These are phyloP conservation scores for Leccinum pellstonianum DNA, from an alignment of 768 basidiomycete species.

Conservation along the genomic window DNA sequence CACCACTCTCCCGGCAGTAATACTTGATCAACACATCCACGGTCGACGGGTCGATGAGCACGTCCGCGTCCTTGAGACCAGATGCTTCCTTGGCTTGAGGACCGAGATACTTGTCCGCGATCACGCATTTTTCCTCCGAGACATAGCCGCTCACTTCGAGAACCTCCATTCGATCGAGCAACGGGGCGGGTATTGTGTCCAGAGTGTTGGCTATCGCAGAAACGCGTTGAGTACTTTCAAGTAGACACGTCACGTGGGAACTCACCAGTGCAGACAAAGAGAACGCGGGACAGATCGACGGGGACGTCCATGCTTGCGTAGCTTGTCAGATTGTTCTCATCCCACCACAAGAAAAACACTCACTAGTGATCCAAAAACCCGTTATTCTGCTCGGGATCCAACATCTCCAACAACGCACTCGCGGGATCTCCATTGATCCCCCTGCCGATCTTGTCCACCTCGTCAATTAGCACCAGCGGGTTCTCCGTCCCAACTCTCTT, in stretches of 20 bases:
- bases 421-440: constrained; percentile 92
- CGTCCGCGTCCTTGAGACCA: constrained; percentile 83
- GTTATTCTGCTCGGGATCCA: constrained; percentile 93
- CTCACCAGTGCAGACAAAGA: constrained; percentile 91
- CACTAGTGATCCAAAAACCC: constrained; percentile 95
- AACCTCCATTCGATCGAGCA: constrained; percentile 96
- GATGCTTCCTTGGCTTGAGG: constrained; percentile 93
- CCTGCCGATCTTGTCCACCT: constrained; percentile 93
- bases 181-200: constrained; percentile 90
- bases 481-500: constrained; percentile 94
- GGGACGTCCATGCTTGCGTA: constrained; percentile 88
- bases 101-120: constrained; percentile 83
- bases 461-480: constrained; percentile 90
- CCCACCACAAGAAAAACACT: constrained; percentile 31
- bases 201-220: constrained; percentile 71
- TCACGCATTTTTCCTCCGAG: constrained; percentile 86
- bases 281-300: constrained; percentile 91
- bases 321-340: constrained; percentile 2
- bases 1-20: constrained; percentile 96
- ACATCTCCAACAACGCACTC: constrained; percentile 88
- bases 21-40: constrained; percentile 92
- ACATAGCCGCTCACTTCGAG: constrained; percentile 95
- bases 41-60: constrained; percentile 70
- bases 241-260: neutral
- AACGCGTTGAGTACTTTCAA: constrained; percentile 2